These are phyloP conservation scores for Alternaria novae-zelandiae DNA, from an alignment of 2,329 filamentous ascomycete species.

Conservation along the genomic window DNA sequence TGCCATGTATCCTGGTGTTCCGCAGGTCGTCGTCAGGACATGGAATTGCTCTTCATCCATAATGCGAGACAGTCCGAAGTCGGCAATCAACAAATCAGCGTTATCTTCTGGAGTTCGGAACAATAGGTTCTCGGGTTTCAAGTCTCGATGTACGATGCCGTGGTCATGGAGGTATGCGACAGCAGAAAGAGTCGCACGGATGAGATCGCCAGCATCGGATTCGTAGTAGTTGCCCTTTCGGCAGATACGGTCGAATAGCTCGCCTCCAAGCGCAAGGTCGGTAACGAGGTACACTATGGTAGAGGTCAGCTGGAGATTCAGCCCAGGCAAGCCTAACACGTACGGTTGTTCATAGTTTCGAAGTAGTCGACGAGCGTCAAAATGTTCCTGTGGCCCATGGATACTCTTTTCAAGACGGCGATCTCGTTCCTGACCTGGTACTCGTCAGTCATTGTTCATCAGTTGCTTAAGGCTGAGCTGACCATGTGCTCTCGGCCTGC, in stretches of 20 bases:
- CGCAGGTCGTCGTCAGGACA: conserved; percentile 95
- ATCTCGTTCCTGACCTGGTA: conserved; percentile 95
- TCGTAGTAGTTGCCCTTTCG: conserved; percentile 99
- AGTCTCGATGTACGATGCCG: conserved; percentile 95
- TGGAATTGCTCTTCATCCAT: conserved; percentile 99
- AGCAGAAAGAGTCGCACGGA: conserved; percentile 93
- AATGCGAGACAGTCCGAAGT: conserved; percentile 93
- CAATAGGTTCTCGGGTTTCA: conserved; percentile 96
- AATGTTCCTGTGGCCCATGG: conserved; percentile 98
- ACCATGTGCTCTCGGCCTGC: conserved; percentile 98
- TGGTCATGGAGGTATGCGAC: conserved; percentile 98
- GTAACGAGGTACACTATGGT: conserved; percentile 86
- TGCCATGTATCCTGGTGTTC: conserved; percentile 98
- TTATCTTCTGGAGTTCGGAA: conserved; percentile 98
- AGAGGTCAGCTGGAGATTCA: conserved; percentile 11
- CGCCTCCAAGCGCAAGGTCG: conserved; percentile 92
- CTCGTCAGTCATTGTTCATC: conserved; percentile 12
- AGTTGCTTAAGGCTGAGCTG: conserved; percentile 18
- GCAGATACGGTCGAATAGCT: conserved; percentile 98
- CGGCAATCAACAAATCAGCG: conserved; percentile 93
- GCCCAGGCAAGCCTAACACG: conserved; percentile 25
- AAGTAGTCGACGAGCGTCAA: conserved; percentile 98
- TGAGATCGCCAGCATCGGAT: conserved; percentile 92
- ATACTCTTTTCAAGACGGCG: conserved; percentile 95
- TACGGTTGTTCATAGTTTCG: conserved; percentile 97